Conservation (phyloP, 768 basidiomycete genomes). For the Mycena venus region DNA sequence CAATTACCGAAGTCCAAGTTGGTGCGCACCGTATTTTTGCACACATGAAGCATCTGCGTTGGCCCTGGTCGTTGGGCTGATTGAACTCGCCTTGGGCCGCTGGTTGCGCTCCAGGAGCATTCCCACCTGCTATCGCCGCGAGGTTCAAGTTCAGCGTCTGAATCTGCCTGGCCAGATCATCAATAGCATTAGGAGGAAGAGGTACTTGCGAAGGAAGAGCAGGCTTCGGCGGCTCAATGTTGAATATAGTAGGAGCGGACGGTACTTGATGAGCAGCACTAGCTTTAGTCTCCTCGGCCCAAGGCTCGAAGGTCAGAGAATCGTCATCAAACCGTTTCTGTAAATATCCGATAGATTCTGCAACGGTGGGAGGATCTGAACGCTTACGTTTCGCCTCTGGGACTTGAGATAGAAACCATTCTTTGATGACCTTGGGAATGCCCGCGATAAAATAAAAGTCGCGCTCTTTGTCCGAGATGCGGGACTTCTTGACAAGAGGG, state of each 20-base stretch:
- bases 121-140: too few species aligned
- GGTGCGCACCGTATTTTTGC: neutral
- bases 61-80: neutral
- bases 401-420: slow-evolving; percentile 17
- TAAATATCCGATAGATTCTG: neutral
- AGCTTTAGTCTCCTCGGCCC: neutral
- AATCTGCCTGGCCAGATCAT: neutral
- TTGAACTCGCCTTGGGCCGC: neutral
- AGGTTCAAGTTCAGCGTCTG: neutral
- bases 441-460: slow-evolving; percentile 21
- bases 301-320: neutral
- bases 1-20: neutral
- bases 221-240: too few species aligned
- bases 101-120: too few species aligned
- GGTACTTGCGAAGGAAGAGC: neutral
- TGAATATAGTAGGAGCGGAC: neutral
- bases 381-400: neutral
- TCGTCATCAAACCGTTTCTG: neutral
- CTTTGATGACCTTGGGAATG: slow-evolving; percentile 5
- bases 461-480: neutral
- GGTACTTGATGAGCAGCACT: too few species aligned
- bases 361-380: slow-evolving; percentile 1
- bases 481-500: neutral
- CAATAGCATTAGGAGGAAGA: neutral
- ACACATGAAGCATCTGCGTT: slow-evolving; percentile 4